Evolutionary conservation across 1,284 basidiomycete species (phyloP).

Genomic region (Leccinum pachyderme): DNA sequence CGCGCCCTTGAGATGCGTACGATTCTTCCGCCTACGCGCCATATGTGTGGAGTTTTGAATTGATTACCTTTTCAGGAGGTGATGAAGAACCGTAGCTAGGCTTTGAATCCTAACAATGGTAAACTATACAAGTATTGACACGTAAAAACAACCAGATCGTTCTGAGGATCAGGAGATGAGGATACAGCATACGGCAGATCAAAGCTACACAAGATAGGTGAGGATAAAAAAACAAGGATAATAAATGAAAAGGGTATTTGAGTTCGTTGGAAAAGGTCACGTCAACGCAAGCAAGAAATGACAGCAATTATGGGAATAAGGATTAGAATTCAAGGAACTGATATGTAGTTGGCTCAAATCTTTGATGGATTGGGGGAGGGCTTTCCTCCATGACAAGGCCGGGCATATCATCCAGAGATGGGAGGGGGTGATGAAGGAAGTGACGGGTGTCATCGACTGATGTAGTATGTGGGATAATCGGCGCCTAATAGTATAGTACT

Average conservation of each 20-base stretch:
- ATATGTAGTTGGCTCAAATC: slow-evolving; percentile 63
- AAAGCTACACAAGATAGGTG: slow-evolving; percentile 28
- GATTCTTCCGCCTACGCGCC: slow-evolving; percentile 80
- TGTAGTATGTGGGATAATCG: slow-evolving; percentile 76
- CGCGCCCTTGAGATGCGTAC: slow-evolving; percentile 79
- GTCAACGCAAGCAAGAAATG: slow-evolving; percentile 8
- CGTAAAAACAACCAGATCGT: slow-evolving; percentile 4
- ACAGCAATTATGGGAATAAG: neutral
- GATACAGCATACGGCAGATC: slow-evolving; percentile 31
- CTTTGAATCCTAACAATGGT: neutral
- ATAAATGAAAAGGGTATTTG: slow-evolving; percentile 9
- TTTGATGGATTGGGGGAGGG: slow-evolving; percentile 52
- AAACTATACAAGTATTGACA: slow-evolving; percentile 4
- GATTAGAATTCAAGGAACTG: slow-evolving; percentile 73
- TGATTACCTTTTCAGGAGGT: slow-evolving; percentile 24
- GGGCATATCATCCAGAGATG: slow-evolving; percentile 72
- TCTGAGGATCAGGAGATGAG: slow-evolving; percentile 15
- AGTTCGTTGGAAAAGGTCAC: slow-evolving; percentile 2
- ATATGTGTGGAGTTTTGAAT: slow-evolving; percentile 39
- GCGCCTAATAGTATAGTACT: slow-evolving; percentile 50
- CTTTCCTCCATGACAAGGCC: slow-evolving; percentile 64
- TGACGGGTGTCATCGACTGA: slow-evolving; percentile 79
- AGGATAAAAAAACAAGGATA: slow-evolving; percentile 1
- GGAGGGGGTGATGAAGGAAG: slow-evolving; percentile 75
- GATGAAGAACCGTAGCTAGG: neutral